phyloP scores from a whole-genome alignment of 495 filamentous ascomycete species.

The Xylaria curta region DNA sequence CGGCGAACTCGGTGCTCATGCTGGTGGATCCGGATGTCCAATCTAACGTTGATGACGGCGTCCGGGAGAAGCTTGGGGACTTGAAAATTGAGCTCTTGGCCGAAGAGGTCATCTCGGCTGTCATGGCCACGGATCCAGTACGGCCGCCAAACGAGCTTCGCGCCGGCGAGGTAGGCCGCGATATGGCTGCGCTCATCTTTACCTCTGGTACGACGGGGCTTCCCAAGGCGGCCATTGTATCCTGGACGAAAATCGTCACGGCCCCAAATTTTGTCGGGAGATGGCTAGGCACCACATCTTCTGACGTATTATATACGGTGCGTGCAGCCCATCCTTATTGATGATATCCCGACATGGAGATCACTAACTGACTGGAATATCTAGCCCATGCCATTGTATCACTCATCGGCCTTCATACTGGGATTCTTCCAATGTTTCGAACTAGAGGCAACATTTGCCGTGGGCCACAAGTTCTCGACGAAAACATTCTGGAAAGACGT shows the following conservation, averaged over 20 bases:
- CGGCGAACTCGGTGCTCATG: conserved; percentile 71
- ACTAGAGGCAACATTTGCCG: conserved; percentile 67
- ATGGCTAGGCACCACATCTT: conserved; percentile 62
- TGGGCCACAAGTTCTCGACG: conserved; percentile 84
- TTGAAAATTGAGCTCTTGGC: conserved; percentile 69
- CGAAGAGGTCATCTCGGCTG: conserved; percentile 66
- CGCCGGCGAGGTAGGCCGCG: conserved; percentile 53
- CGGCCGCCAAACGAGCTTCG: conserved; percentile 70
- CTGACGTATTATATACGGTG: conserved; percentile 85
- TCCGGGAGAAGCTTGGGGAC: conserved; percentile 47
- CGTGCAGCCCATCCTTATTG: conserved; percentile 19
- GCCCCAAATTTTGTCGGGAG: conserved; percentile 60
- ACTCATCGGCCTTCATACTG: conserved; percentile 79
- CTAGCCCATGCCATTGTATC: conserved; percentile 93
- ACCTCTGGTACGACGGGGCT: conserved; percentile 90
- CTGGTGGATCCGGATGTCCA: conserved; percentile 76
- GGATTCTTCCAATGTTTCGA: conserved; percentile 67
- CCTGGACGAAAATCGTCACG: conserved; percentile 70
- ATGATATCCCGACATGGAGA: neutral
- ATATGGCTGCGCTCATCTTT: conserved; percentile 80
- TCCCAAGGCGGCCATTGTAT: conserved; percentile 87
- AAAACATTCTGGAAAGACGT: conserved; percentile 84
- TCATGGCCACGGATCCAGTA: conserved; percentile 59
- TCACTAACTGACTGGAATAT: conserved; percentile 23
- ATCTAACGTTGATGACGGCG: conserved; percentile 52